Evolutionary conservation across 2,329 filamentous ascomycete species (phyloP).

Genomic region (Pseudogymnoascus destructans): DNA sequence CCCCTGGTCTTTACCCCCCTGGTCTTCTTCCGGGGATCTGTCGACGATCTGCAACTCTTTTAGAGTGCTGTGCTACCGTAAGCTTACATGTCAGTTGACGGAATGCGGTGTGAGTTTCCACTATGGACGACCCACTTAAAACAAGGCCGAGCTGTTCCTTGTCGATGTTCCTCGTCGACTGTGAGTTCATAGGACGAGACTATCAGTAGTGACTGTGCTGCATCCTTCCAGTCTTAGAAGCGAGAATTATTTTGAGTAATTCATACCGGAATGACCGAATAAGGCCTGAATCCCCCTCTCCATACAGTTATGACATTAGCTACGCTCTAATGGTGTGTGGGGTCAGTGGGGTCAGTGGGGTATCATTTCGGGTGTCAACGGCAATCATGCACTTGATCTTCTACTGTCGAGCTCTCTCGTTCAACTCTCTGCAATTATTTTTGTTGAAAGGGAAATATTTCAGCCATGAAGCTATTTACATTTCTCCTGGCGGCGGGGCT

Average conservation of each 20-base stretch:
- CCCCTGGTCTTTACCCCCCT: background rate
- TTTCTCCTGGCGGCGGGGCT: background rate
- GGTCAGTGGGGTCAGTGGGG: background rate
- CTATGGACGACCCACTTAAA: background rate
- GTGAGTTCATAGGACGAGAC: background rate
- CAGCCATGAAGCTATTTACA: background rate
- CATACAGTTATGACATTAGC: background rate
- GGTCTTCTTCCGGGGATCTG: background rate
- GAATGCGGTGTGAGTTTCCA: background rate
- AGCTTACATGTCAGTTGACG: background rate
- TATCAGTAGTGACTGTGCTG: background rate
- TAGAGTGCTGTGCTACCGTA: background rate
- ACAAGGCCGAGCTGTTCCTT: background rate
- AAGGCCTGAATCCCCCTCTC: background rate
- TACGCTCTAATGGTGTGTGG: background rate
- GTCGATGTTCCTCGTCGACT: background rate
- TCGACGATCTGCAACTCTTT: background rate
- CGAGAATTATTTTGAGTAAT: background rate
- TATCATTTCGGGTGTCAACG: background rate
- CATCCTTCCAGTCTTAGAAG: background rate
- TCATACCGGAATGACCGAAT: background rate
- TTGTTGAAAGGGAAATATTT: background rate
- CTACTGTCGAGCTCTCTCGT: background rate
- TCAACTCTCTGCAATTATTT: background rate
- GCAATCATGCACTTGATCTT: background rate